Evolutionary conservation across 805 yeast species (phyloP).

Genomic region (Blastobotrys attinorum): DNA sequence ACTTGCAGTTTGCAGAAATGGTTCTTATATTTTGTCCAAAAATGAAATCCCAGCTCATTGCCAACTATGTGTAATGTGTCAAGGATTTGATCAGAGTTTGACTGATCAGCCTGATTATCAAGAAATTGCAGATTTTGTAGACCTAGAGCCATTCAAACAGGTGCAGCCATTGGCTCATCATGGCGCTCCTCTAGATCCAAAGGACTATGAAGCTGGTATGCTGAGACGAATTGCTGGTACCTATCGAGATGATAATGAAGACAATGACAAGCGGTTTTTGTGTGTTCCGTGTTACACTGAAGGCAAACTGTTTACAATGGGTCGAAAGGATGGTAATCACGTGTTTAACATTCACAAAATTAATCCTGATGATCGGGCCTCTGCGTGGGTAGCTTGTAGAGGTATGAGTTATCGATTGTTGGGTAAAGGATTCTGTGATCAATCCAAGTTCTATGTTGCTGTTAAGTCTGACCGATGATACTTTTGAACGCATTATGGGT

Average conservation of each 20-base stretch:
- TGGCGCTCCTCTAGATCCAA: no score
- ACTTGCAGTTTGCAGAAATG: constrained; percentile 1
- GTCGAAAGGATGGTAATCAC: constrained; percentile 1
- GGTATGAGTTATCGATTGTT: constrained; percentile 1
- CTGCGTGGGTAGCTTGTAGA: neutral
- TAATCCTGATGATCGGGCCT: neutral
- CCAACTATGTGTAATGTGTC: constrained; percentile 1
- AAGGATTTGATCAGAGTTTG: neutral
- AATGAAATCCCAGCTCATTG: constrained; percentile 1
- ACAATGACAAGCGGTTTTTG: constrained; percentile 1
- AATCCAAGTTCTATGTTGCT: neutral
- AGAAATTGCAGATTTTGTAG: neutral
- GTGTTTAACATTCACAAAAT: neutral
- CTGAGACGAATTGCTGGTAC: neutral
- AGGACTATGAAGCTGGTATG: constrained; percentile 1
- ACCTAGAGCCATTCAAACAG: neutral
- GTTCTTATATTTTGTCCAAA: constrained; percentile 1
- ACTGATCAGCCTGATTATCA: neutral
- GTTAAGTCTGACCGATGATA: neutral
- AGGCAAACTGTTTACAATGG: constrained; percentile 1
- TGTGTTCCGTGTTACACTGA: neutral
- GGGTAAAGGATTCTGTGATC: constrained; percentile 1
- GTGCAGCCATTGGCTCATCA: neutral
- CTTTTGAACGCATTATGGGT: no score
- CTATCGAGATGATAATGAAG: constrained; percentile 1